phyloP scores from a whole-genome alignment of 2,329 filamentous ascomycete genomes.

The Myriosclerotinia curreyana region DNA sequence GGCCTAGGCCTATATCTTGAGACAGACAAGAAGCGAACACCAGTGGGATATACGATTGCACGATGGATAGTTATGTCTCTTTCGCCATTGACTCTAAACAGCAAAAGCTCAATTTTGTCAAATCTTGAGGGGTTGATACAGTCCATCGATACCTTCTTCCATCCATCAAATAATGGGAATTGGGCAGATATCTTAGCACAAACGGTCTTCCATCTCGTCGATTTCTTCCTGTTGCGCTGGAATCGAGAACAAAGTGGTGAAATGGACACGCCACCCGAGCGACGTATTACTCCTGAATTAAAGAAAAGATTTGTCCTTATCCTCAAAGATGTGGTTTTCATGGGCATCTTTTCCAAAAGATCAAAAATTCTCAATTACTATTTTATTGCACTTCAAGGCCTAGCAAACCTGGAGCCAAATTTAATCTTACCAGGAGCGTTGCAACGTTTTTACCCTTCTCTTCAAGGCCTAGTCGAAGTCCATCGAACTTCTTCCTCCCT shows the following conservation, averaged over 20 bases:
- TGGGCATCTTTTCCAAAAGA: constrained; percentile 97
- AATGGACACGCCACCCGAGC: constrained; percentile 77
- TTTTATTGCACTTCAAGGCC: constrained; percentile 80
- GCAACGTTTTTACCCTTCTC: constrained; percentile 93
- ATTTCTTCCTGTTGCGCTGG: constrained; percentile 97
- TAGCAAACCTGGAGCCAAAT: constrained; percentile 87
- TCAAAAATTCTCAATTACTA: constrained; percentile 88
- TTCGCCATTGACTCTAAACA: constrained; percentile 75
- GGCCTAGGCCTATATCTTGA: constrained; percentile 85
- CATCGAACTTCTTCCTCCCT: constrained; percentile 94
- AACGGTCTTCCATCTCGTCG: constrained; percentile 85
- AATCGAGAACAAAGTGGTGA: constrained; percentile 93
- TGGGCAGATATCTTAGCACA: constrained; percentile 92
- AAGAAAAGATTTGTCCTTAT: constrained; percentile 87
- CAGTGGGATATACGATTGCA: constrained; percentile 85
- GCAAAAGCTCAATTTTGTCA: constrained; percentile 75
- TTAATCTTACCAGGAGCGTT: constrained; percentile 89
- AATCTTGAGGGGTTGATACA: constrained; percentile 89
- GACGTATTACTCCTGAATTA: constrained; percentile 74
- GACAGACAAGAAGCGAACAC: constrained; percentile 90
- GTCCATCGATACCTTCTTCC: constrained; percentile 97
- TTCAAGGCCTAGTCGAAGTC: constrained; percentile 95
- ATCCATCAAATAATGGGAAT: constrained; percentile 88
- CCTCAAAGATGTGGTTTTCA: constrained; percentile 89
- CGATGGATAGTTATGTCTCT: constrained; percentile 91